Conservation (phyloP, 495 filamentous ascomycete species). For the Stereocaulon alpinum region DNA sequence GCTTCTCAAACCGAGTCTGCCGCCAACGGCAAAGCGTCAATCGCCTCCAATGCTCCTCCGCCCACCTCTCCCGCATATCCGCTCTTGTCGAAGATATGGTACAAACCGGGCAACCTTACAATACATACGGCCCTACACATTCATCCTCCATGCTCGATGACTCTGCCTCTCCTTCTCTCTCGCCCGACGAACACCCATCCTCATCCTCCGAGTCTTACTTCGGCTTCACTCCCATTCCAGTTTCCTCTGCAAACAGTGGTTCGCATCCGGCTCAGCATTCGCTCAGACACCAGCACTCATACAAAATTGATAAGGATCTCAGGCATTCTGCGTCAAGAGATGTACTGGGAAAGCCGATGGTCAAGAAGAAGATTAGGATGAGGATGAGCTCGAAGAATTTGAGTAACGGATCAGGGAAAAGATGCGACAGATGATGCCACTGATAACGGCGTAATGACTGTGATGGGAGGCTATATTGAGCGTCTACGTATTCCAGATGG, state of each 20-base stretch:
- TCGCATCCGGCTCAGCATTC: not conserved
- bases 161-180: constrained; percentile 8
- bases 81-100: constrained; percentile 16
- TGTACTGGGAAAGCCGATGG: constrained; percentile 11
- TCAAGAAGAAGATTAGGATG: constrained; percentile 19
- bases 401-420: not conserved
- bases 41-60: constrained; percentile 13
- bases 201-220: constrained; percentile 3
- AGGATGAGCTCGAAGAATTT: constrained; percentile 14
- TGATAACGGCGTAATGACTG: not conserved
- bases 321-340: constrained; percentile 12
- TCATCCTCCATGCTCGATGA: constrained; percentile 3
- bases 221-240: constrained; percentile 2
- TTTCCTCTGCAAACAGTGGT: not conserved
- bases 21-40: constrained; percentile 15
- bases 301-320: constrained; percentile 11
- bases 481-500: not conserved
- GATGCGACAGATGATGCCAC: not conserved
- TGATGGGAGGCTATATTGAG: not conserved
- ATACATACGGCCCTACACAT: not conserved
- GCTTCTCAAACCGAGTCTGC: constrained; percentile 12
- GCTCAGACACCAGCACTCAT: constrained; percentile 9
- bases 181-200: not conserved
- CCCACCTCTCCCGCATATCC: constrained; percentile 15
- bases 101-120: not conserved